Base-by-base conservation (phyloP, 108 stramenopile genomes). In the Chaetoceros muelleri region DNA sequence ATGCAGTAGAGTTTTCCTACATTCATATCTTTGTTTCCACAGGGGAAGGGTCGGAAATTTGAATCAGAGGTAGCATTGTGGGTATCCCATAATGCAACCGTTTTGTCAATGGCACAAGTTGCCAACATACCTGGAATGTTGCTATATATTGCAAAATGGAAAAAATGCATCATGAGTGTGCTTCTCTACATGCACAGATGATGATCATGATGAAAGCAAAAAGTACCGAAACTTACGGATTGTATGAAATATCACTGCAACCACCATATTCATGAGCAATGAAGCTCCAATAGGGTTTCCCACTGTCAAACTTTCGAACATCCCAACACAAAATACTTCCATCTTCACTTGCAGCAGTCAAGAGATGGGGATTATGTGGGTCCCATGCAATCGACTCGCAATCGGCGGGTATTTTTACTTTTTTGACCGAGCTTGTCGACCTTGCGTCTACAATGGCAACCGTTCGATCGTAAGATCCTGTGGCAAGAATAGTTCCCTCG, bases 1-100 rank as follows among this genome's bases (percentile, higher is more conserved):
- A 90, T 66, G 0, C 89, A 76, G 70, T 93, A 94, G 16, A 94
- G 64, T 54, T 87, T 93, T 46, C 91, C 91, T n/a, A 83, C 87
- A 27, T 64, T 68, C 91, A 93, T 93, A 54, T 87, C 84, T 59
- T 85, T 87, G 58, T 74, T 84, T 24, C 84, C 82, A 57, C 84
- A 84, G 2, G 75, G 40, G 23, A 58, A 60, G 5, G 91, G 90
- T 24, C 81, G 62, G 5, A 44, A 61, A 22, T 18, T 52, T 23
- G 21, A 44, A 30, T 44, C 46, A 28, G 55, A 56, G 26, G 64
- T 65, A 46, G 61, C 60, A 46, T 67, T 66, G 23, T 71, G 61
- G 3, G 83, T 81, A 66, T 98, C 94, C 97, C 97, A 98, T n/a
- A 98, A 52, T 27, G 80, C 77, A 46, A 96, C 94, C 8, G 85